A percentile compares a stretch with the other conserved stretches of the same genome.
Conservation (phyloP, 306 rosid species). For the Fragaria vesca region DNA sequence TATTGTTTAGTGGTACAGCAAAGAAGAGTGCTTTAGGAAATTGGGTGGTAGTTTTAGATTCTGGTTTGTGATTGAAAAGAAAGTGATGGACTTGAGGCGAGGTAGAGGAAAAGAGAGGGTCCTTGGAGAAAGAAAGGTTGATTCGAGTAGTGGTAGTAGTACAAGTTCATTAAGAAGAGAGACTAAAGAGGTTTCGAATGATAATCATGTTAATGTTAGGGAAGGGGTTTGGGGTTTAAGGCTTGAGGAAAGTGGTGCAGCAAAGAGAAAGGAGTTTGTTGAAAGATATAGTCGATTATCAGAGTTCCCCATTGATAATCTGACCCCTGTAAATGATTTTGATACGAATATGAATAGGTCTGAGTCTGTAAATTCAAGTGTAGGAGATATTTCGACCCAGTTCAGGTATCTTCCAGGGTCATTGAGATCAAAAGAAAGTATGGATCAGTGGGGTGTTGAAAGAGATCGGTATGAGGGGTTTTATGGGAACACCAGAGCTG, state of each 20-base stretch:
- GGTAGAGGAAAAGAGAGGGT: conserved; percentile 29
- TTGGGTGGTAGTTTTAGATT: conserved; percentile 15
- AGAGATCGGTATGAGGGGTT: conserved; percentile 29
- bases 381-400: conserved; percentile 12
- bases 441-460: conserved; percentile 27
- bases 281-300: conserved; percentile 19
- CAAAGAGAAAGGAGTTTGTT: conserved; percentile 19
- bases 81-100: conserved; percentile 26
- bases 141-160: conserved; percentile 15
- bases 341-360: conserved; percentile 19
- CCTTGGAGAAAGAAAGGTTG: conserved; percentile 24
- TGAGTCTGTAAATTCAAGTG: conserved; percentile 24
- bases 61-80: conserved; percentile 25
- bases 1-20: conserved; percentile 27
- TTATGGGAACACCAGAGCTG: conserved; percentile 19
- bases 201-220: conserved; percentile 15
- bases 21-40: conserved; percentile 32
- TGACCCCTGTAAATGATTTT: conserved; percentile 23
- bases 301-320: conserved; percentile 24
- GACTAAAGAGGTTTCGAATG: conserved; percentile 20
- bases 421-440: conserved; percentile 16
- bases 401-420: conserved; percentile 14
- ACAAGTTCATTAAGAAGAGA: conserved; percentile 28
- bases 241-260: conserved; percentile 25
- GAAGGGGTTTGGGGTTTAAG: conserved; percentile 30